These are phyloP conservation scores for Neocucurbitaria cava DNA, from an alignment of 2,329 filamentous ascomycete species.

Conservation along the genomic window DNA sequence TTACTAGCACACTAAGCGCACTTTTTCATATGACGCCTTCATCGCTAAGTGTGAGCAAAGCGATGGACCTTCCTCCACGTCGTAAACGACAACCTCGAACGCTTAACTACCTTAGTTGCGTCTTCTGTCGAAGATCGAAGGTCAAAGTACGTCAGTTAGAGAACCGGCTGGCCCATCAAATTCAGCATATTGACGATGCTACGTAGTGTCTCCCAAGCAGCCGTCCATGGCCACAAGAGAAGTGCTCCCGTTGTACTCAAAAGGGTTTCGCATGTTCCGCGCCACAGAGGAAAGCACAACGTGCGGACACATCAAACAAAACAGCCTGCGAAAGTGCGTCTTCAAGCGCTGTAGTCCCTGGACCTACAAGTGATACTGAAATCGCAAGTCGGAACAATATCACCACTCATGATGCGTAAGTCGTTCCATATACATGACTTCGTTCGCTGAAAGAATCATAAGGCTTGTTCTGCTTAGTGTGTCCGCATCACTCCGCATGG, in stretches of 20 bases:
- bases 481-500: background rate
- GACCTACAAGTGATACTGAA: background rate
- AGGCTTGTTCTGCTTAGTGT: background rate
- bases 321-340: background rate
- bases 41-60: background rate
- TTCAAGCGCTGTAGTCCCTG: background rate
- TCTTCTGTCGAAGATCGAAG: background rate
- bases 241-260: background rate
- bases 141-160: background rate
- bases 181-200: background rate
- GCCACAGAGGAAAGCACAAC: background rate
- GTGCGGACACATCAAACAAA: background rate
- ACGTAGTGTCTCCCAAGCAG: background rate
- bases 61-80: background rate
- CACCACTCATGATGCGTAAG: background rate
- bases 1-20: background rate
- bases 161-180: background rate
- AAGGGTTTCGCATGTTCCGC: background rate
- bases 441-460: background rate
- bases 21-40: background rate
- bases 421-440: background rate
- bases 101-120: constrained; percentile 2
- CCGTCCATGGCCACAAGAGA: background rate
- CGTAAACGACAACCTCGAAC: background rate
- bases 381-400: no score